Evolutionary conservation across 345 rosid genomes (phyloP), one percentile per base, ranked within the genome.

Genomic region (Cardamine resedifolia): DNA sequence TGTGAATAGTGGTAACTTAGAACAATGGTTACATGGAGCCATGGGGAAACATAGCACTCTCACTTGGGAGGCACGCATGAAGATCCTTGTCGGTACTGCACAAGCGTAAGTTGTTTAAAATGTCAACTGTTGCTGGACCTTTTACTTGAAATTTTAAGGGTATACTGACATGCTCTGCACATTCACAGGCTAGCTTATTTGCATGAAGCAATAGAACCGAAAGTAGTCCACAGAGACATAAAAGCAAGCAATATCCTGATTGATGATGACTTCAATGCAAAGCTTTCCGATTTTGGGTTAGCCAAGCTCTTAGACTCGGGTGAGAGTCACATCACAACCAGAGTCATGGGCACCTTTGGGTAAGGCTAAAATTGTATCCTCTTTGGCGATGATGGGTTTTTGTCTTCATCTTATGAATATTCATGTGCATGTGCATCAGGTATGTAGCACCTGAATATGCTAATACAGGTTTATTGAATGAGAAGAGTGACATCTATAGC

Each of bases 261-360:
- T 68, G 96, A 95, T 68, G 80, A 75, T 61, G 87, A 85, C 49
- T 91, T 89, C 71, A 95, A 87, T 43, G 84, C 93, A 55, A 91
- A 95, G 86, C 96, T 95, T 70, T 91, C 99, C 14, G 99, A 95
- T 87, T 95, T 95, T 79, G 99, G 96, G 26, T 71, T 95, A 83
- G 99, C 98, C 71, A 95, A 95, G 87, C 96, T 95, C 67, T 76
- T 95, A 75, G 98, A 52, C 60, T 82, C 96, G 0, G 92, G 93
- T 61, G 96, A 95, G 76, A 95, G 96, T 78, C 99, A 95, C 83
- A 87, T 95, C 61, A 83, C 96, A 3, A 91, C 99, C 33, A 85
- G 98, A 79, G 99, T 95, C 57, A 95, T 95, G 99, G 99, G 99
- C 44, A 95, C 99, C 41, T 90, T 95, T 71, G 99, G 99, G 99